Evolutionary conservation across 306 rosid species (phyloP), one percentile per base, ranked within the genome.

Genomic region (Quercus glauca): DNA sequence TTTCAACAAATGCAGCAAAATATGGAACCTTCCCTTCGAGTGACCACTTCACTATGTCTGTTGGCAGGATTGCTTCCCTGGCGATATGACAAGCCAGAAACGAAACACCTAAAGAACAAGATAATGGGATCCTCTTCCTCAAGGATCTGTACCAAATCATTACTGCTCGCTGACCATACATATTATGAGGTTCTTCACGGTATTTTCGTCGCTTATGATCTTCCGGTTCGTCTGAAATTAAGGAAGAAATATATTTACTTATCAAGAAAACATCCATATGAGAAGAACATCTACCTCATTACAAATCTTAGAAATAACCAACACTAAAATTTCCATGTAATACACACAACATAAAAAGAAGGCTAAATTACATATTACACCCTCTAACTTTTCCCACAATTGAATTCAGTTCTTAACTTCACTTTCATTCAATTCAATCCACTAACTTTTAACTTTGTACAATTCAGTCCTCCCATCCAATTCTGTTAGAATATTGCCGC

Each of bases 11-110:
- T 71, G 93, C 97, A 78, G 93, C 87, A 69, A 91, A 89, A 86
- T 90, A 94, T 20, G 98, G 98, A 82, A 94, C 91, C 83, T 85
- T 92, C 82, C 97, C 97, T 80, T 94, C 97, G 17, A 78, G 25
- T 13, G 97, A 82, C 97, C 97, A 89, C 82, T 86, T 89, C 81
- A 88, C 85, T 35, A 94, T 82, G 84, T 94, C 97, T 3, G 93
- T 91, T 29, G 97, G 88, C 80, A 89, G 73, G 78, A 94, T 80
- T 58, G 97, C 88, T 80, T 92, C 97, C 84, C 97, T 84, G 21
- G 97, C 93, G 58, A 92, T 80, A 83, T 91, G 98, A 83, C 98
- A 92, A 61, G 89, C 94, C 73, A 94, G 85, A 86, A 85, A 88
- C 18, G 94, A 87, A 85, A 94, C 75, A 35, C 91, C 90, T 76